Base-by-base conservation (phyloP, 2,329 filamentous ascomycete species). In the Cladosporium sp. region DNA sequence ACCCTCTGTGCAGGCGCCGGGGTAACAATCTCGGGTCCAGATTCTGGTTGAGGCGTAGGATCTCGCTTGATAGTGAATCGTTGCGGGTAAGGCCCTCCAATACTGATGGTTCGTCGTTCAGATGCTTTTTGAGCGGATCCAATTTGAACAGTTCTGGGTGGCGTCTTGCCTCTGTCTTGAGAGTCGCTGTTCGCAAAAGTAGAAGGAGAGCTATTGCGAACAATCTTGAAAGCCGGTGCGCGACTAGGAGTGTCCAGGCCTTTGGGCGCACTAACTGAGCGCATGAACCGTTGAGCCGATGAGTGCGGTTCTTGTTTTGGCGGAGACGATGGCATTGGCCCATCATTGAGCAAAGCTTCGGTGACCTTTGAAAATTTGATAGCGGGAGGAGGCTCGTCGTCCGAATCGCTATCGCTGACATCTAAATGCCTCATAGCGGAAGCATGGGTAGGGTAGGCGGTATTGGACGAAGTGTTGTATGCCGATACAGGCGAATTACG, bases 291-390 rank as follows among this genome's bases (percentile, higher is more conserved):
- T 29, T 59, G 55, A 32, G 54, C 55, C 4, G 60, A 57, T 16
- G 54, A 70, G 54, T 41, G 64, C 62, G 67, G 60, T 33, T 73
- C 74, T 51, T 73, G 70, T 49, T 76, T 74, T 18, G 69, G 69
- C 42, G 75, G 73, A 7, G 80, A 77, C 3, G 72, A 77, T 43
- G 79, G 79, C 38, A 84, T 81, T 51, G 82, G 80, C 19, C 68
- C 72, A 56, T 77, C 75, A 45, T 76, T 76, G 47, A 96, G 77
- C 13, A 96, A 76, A 16, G 89, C 91, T 65, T 93, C 92, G 42
- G 92, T 95, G 58, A 93, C 80, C 61, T 91, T 90, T 66, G 90
- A 96, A 66, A 96, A 86, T 72, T 93, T 94, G 81, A 93, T 89
- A 61, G 90, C 90, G 47, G 72, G 85, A 13, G 87, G 86, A 22